Base-by-base conservation (phyloP, 2,329 filamentous ascomycete genomes). In the Verticillium longisporum region DNA sequence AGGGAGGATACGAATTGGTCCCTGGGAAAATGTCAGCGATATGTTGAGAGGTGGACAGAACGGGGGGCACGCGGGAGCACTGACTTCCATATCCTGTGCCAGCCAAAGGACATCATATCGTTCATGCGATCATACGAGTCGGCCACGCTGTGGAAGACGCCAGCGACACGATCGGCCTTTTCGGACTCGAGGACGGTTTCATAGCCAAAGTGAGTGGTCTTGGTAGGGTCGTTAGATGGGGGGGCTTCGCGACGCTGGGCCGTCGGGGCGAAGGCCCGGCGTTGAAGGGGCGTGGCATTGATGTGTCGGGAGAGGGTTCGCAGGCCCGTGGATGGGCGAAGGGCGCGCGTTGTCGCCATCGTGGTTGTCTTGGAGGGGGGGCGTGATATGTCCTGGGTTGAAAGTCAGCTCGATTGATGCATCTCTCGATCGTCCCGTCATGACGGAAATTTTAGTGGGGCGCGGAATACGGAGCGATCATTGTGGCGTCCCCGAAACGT, bases 111-210 rank as follows among this genome's bases (percentile, higher is more conserved):
- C 95, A 99, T 99, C 67, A 98, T 84, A 75, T 99, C 95, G 78
- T 99, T 99, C 95, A 99, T 99, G 64, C 88, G 89, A 76, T 99
- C 95, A 78, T 99, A 99, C 18, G 90, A 92, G 65, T 91, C 88
- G 67, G 95, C 95, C 50, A 99, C 95, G 67, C 90, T 97, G 75
- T 91, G 94, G 79, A 99, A 99, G 62, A 99, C 95, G 53, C 85
- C 87, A 63, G 90, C 90, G 50, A 97, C 93, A 82, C 78, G 74
- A 66, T 81, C 70, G 55, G 77, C 79, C 77, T 97, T 97, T 74
- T 95, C 82, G 10, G 86, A 81, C 72, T 96, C 91, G 15, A 89
- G 86, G 50, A 97, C 83, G 53, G 91, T 94, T 77, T 93, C 84
- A 74, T 92, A 97, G 58, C 93, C 93, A 74, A 97, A 97, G 77